A percentile compares a stretch with the other conserved stretches of the same genome.
phyloP scores from a whole-genome alignment of 169 alveolate genomes.

The Eimeria mitis region DNA sequence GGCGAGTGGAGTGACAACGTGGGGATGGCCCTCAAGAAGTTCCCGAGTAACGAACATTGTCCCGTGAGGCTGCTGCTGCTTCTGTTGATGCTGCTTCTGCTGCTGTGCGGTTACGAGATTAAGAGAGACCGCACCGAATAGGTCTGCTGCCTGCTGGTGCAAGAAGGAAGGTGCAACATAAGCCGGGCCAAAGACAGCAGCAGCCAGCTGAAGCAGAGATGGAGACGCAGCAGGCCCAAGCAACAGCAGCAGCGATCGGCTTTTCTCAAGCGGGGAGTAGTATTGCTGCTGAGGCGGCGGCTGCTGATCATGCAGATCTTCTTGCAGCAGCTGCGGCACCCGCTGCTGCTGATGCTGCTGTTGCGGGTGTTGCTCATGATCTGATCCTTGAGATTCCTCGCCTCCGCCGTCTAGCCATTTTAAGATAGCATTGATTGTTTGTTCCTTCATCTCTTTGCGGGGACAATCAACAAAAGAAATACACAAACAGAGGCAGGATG shows the following conservation, averaged over 20 bases:
- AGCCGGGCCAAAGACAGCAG: conserved; percentile 37
- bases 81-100: conserved; percentile 28
- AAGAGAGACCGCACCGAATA: conserved; percentile 6
- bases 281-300: conserved; percentile 31
- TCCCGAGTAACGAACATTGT: conserved; percentile 10
- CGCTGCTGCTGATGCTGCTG: conserved; percentile 58
- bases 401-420: conserved; percentile 51
- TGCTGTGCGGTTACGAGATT: not conserved
- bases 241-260: conserved; percentile 45
- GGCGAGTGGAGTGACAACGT: conserved; percentile 76
- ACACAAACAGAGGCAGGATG: not conserved
- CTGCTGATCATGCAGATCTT: conserved; percentile 29
- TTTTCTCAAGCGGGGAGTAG: conserved; percentile 22
- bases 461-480: not conserved
- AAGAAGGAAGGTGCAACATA: conserved; percentile 27
- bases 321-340: not conserved
- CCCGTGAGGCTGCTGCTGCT: conserved; percentile 47
- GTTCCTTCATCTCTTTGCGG: conserved; percentile 1
- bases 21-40: conserved; percentile 62
- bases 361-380: conserved; percentile 16
- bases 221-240: conserved; percentile 48
- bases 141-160: conserved; percentile 46
- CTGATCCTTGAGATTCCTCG: conserved; percentile 57
- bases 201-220: conserved; percentile 27
- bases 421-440: not conserved